A percentile compares a stretch with the other conserved stretches of the same genome.
phyloP scores from a whole-genome alignment of 768 basidiomycete genomes.

The Tephrocybe rancida region DNA sequence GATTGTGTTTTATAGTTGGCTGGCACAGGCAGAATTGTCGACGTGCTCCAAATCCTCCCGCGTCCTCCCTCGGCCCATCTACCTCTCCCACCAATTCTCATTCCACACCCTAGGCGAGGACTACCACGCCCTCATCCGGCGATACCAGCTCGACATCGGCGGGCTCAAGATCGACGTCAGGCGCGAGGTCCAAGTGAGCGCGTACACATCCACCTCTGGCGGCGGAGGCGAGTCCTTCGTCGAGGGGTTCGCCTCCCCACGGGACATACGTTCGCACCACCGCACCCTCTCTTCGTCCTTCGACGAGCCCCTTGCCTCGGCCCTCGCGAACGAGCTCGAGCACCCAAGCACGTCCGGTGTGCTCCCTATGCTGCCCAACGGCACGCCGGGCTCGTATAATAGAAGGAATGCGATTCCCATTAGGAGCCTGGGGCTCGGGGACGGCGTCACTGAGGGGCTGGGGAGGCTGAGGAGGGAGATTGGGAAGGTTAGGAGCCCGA shows the following conservation, averaged over 20 bases:
- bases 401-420: constrained; percentile 60
- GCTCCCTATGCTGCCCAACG: constrained; percentile 85
- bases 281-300: constrained; percentile 57
- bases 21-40: constrained; percentile 83
- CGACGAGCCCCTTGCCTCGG: constrained; percentile 78
- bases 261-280: constrained; percentile 35
- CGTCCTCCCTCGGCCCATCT: constrained; percentile 74
- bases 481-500: constrained; percentile 50
- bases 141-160: constrained; percentile 59
- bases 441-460: constrained; percentile 62
- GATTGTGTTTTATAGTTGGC: constrained; percentile 45
- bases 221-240: constrained; percentile 49
- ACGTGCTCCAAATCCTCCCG: constrained; percentile 61
- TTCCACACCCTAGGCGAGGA: constrained; percentile 78
- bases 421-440: constrained; percentile 42
- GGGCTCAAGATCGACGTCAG: constrained; percentile 70
- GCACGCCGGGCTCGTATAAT: constrained; percentile 45
- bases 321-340: constrained; percentile 66
- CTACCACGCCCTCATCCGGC: constrained; percentile 76
- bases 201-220: constrained; percentile 40
- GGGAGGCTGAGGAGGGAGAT: constrained; percentile 62
- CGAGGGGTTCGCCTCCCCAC: constrained; percentile 47
- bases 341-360: constrained; percentile 44
- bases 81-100: constrained; percentile 83
- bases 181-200: constrained; percentile 67